These are phyloP conservation scores for Clonostachys rosea DNA, from an alignment of 2,329 filamentous ascomycete genomes.

Conservation along the genomic window DNA sequence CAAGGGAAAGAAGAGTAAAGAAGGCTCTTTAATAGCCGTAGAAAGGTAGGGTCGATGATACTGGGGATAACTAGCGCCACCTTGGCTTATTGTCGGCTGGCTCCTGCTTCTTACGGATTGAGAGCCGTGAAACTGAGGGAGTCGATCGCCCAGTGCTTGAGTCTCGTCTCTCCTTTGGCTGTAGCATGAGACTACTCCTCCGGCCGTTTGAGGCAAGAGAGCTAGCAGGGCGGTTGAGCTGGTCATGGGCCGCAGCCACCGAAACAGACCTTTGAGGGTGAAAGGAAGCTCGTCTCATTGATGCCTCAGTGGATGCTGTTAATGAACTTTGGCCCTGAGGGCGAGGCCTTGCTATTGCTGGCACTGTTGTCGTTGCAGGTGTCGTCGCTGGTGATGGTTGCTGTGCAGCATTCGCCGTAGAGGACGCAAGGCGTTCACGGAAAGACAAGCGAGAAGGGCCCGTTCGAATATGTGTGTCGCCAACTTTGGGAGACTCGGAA, in stretches of 20 bases:
- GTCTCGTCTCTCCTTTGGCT: constrained; percentile 27
- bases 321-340: constrained; percentile 37
- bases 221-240: constrained; percentile 44
- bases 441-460: constrained; percentile 43
- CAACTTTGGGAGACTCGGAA: constrained; percentile 42
- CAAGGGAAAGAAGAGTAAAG: too few species aligned
- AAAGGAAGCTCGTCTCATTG: constrained; percentile 46
- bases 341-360: constrained; percentile 36
- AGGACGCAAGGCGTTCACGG: constrained; percentile 46
- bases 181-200: constrained; percentile 50
- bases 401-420: constrained; percentile 24
- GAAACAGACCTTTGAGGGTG: constrained; percentile 37
- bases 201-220: constrained; percentile 45
- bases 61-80: constrained; percentile 30
- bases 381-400: too few species aligned
- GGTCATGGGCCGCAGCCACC: constrained; percentile 13
- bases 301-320: constrained; percentile 21
- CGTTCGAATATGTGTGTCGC: constrained; percentile 38
- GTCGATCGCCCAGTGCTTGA: constrained; percentile 38
- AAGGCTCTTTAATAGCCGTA: too few species aligned
- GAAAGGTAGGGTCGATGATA: too few species aligned
- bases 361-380: constrained; percentile 8
- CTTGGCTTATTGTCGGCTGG: constrained; percentile 35
- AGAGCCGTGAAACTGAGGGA: constrained; percentile 40
- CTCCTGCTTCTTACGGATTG: constrained; percentile 30